Conservation (phyloP, 495 filamentous ascomycete genomes). For the Penicillium simplicissimum region DNA sequence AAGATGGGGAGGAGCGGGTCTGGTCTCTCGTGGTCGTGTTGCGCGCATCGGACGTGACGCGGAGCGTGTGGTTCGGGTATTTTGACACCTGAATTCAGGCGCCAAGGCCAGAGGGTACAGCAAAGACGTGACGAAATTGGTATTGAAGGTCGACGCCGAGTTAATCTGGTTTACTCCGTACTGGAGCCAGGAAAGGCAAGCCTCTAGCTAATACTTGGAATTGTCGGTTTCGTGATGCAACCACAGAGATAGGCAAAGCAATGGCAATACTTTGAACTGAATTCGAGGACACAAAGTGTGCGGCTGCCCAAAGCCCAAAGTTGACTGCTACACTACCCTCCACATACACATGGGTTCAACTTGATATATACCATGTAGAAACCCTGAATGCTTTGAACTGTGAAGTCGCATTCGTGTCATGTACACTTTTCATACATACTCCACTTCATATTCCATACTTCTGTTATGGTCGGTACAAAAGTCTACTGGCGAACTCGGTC, state of each 20-base stretch:
- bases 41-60: conserved; percentile 29
- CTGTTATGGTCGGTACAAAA: neutral
- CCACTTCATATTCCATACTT: neutral
- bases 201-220: neutral
- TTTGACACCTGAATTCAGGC: conserved; percentile 18
- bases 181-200: too few relatives aligned
- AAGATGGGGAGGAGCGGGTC: conserved; percentile 22
- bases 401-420: too few relatives aligned
- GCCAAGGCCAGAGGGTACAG: neutral
- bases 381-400: too few relatives aligned
- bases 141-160: neutral
- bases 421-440: neutral
- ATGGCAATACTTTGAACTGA: neutral
- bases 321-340: neutral
- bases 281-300: neutral
- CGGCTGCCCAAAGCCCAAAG: neutral
- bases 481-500: neutral
- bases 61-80: conserved; percentile 22
- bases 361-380: too few relatives aligned
- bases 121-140: neutral
- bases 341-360: neutral
- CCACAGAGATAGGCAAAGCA: neutral
- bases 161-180: too few relatives aligned
- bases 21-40: conserved; percentile 18
- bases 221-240: too few relatives aligned